Evolutionary conservation across 1,284 basidiomycete genomes (phyloP), one percentile per base, ranked within the genome.

Genomic region (Leccinum griseonigrum): DNA sequence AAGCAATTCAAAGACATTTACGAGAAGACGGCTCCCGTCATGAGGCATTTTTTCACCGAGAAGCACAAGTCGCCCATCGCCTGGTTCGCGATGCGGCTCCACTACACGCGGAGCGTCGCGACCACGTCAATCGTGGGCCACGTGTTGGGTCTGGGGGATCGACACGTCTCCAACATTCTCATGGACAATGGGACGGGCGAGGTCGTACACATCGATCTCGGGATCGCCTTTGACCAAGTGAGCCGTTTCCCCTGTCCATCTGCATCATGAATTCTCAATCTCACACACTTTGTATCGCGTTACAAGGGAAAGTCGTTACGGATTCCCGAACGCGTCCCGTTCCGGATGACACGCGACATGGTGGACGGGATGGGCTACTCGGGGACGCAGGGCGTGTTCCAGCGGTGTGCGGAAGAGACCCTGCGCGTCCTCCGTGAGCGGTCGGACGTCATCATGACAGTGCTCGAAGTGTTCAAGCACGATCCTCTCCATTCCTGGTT

Each of bases 381-480:
- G 18, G 95, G 95, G 0, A 93, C 95, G 0, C 89, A 96, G 65
- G 97, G 97, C 1, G 95, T 97, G 5, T 99, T 97, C 80, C 88
- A 97, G 63, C 86, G 94, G 32, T 98, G 96, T 73, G 90, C 94
- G 3, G 94, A 98, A 76, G 94, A 98, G 75, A 98, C 95, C 0
- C 78, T 99, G 14, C 86, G 95, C 14, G 95, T 98, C 9, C 78
- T 98, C 52, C 85, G 96, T 8, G 88, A 92, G 55, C 86, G 89
- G 8, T 92, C 93, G 0, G 90, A 90, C 60, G 86, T 97, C 51
- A 90, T 99, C 70, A 85, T 97, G 81, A 98, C 96, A 2, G 91
- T 99, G 0, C 83, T 99, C 40, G 96, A 98, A 71, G 97, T 98
- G 11, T 97, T 98, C 85, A 95, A 94, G 74, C 88, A 98, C 71